phyloP scores from a whole-genome alignment of 306 rosid genomes.

The Herpetospermum pedunculosum region DNA sequence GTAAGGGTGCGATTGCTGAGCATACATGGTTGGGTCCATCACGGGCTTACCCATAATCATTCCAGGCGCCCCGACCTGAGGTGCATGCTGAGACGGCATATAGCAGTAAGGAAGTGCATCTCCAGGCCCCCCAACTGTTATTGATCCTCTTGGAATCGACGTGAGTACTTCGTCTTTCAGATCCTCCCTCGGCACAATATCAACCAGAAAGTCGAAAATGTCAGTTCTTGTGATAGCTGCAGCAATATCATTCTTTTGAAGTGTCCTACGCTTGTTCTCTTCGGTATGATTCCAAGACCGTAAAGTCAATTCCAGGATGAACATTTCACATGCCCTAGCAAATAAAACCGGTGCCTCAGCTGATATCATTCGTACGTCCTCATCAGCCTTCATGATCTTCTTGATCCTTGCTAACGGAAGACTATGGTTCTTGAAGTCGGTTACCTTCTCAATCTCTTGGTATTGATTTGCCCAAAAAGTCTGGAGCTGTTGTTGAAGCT shows the following conservation, averaged over 20 bases:
- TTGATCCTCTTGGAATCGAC: conserved; percentile 42
- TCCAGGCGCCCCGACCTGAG: conserved; percentile 43
- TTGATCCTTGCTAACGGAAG: conserved; percentile 61
- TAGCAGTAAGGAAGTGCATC: conserved; percentile 24
- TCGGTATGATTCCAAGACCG: conserved; percentile 62
- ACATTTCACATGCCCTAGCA: conserved; percentile 65
- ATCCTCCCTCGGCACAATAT: conserved; percentile 56
- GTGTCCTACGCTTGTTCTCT: conserved; percentile 54
- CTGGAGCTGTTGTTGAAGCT: conserved; percentile 44
- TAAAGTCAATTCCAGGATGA: conserved; percentile 47
- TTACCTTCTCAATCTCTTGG: conserved; percentile 42
- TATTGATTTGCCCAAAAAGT: conserved; percentile 41
- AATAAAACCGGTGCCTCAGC: conserved; percentile 53
- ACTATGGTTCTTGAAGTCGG: conserved; percentile 56
- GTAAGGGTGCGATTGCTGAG: conserved; percentile 37
- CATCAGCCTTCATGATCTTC: conserved; percentile 57
- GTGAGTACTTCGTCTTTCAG: conserved; percentile 51
- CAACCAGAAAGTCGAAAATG: conserved; percentile 52
- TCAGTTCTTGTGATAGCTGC: conserved; percentile 56
- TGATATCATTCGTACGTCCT: conserved; percentile 56
- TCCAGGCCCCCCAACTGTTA: conserved; percentile 25
- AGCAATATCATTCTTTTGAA: conserved; percentile 52
- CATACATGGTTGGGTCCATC: conserved; percentile 40
- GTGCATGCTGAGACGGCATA: conserved; percentile 29
- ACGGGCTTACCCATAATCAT: conserved; percentile 50